Evolutionary conservation across 1,284 basidiomycete species (phyloP).

Genomic region (Tremellales sp.): DNA sequence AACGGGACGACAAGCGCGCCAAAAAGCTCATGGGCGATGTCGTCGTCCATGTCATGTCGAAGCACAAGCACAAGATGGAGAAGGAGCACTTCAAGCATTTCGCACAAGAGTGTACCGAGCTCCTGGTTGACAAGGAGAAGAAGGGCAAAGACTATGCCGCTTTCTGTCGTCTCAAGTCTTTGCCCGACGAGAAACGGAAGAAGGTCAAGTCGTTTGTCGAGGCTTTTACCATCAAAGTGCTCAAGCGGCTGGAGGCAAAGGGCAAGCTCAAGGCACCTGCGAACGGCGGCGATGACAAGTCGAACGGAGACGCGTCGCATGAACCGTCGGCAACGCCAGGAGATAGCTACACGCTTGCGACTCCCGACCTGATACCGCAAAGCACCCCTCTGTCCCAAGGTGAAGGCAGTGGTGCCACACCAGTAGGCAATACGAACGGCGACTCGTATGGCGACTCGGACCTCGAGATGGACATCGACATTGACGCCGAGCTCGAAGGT

Average conservation of each 20-base stretch:
- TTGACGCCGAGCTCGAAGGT: constrained; percentile 1
- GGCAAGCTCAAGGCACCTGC: constrained; percentile 27
- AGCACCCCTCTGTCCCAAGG: too few relatives aligned
- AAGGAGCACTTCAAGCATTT: constrained; percentile 89
- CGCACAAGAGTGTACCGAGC: constrained; percentile 83
- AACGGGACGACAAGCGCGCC: constrained; percentile 74
- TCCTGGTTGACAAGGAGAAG: constrained; percentile 89
- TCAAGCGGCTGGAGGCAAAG: constrained; percentile 44
- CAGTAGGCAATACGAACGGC: not conserved
- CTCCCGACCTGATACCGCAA: not conserved
- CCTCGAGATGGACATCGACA: constrained; percentile 16
- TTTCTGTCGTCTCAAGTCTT: not conserved
- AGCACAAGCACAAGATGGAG: constrained; percentile 74
- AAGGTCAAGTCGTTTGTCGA: constrained; percentile 95
- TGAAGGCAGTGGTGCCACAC: not conserved
- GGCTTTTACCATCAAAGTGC: constrained; percentile 60
- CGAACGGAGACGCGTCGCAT: not conserved
- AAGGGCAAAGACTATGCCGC: constrained; percentile 74
- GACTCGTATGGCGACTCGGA: constrained; percentile 25
- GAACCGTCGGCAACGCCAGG: not conserved
- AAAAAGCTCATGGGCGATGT: constrained; percentile 79
- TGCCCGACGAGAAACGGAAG: constrained; percentile 66
- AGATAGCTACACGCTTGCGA: not conserved
- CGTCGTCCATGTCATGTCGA: constrained; percentile 88
- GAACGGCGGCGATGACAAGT: not conserved